These are phyloP conservation scores for Phytophthora citricola DNA, from an alignment of 352 stramenopile genomes.

Conservation along the genomic window DNA sequence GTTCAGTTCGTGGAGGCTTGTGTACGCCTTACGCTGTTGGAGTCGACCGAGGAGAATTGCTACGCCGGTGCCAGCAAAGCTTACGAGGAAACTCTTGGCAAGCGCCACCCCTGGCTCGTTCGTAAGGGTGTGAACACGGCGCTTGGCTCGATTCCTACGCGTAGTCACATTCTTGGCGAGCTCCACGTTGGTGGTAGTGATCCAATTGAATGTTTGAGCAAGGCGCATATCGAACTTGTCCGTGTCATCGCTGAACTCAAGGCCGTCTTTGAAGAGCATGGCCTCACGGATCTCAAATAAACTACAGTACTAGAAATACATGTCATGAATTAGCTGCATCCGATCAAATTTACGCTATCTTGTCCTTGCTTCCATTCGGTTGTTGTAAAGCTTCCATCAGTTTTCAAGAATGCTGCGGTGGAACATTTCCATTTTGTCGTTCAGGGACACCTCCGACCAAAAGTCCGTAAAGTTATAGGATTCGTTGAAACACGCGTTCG, in stretches of 20 bases:
- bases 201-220: constrained; percentile 41
- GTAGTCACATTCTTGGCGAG: constrained; percentile 58
- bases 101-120: constrained; percentile 85
- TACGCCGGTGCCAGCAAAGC: constrained; percentile 70
- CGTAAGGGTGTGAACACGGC: constrained; percentile 85
- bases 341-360: background rate
- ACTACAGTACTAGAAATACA: constrained; percentile 21
- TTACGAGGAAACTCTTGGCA: constrained; percentile 85
- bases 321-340: constrained; percentile 30
- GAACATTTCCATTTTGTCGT: background rate
- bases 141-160: constrained; percentile 65
- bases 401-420: background rate
- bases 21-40: constrained; percentile 69
- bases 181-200: constrained; percentile 58
- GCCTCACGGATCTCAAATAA: constrained; percentile 82
- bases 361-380: too few relatives aligned
- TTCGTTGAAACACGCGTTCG: constrained; percentile 14
- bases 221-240: constrained; percentile 56
- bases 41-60: constrained; percentile 73
- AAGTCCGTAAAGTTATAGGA: constrained; percentile 27
- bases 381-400: background rate
- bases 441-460: constrained; percentile 3
- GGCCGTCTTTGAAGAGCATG: constrained; percentile 63
- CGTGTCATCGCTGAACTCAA: constrained; percentile 61
- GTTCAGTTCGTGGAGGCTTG: constrained; percentile 86